phyloP scores from a whole-genome alignment of 2,329 filamentous ascomycete genomes.

The Diaporthe ampelina region DNA sequence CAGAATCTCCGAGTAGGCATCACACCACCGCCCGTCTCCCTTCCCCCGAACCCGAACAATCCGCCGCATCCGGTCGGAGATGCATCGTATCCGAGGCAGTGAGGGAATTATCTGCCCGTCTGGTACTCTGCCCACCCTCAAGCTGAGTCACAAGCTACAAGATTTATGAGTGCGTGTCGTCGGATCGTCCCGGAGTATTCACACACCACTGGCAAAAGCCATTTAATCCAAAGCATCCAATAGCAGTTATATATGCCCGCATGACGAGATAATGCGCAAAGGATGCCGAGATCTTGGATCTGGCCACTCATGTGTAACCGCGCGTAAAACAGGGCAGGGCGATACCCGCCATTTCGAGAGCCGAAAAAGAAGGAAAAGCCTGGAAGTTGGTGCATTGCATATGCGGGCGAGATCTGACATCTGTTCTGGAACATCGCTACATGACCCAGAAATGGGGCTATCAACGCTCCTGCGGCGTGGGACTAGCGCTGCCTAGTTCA shows the following conservation, averaged over 20 bases:
- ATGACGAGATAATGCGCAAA: not conserved
- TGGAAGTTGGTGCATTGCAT: constrained; percentile 1
- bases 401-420: constrained; percentile 30
- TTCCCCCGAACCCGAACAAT: not conserved
- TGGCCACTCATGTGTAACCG: not conserved
- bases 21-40: not conserved
- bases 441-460: too few species aligned
- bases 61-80: constrained; percentile 1
- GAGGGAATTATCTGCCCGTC: too few species aligned
- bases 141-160: not conserved
- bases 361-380: not conserved
- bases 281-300: not conserved
- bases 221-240: not conserved
- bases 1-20: not conserved
- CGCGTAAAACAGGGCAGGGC: not conserved
- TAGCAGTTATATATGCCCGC: not conserved
- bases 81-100: not conserved
- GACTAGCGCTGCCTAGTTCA: not conserved
- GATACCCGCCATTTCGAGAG: not conserved
- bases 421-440: too few species aligned
- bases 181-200: too few species aligned
- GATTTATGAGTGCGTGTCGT: too few species aligned
- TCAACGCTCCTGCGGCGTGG: too few species aligned
- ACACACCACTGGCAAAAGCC: too few species aligned
- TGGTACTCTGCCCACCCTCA: too few species aligned